Conservation (phyloP, 2,329 filamentous ascomycete species). For the Shiraia sp. region DNA sequence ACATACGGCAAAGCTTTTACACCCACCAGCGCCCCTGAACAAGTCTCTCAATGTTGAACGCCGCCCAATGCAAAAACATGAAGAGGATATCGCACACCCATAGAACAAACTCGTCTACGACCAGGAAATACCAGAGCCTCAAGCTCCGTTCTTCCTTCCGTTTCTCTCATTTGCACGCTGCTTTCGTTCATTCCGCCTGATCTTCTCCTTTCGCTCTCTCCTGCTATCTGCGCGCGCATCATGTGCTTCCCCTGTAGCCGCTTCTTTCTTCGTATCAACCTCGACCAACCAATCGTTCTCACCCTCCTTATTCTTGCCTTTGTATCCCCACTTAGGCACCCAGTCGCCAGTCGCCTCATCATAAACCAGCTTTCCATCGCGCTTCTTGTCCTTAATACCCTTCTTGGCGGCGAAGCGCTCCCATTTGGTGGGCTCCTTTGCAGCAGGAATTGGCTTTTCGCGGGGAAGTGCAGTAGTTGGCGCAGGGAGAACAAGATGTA, state of each 20-base stretch:
- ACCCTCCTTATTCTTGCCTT: conserved; percentile 82
- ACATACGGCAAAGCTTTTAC: too few relatives aligned
- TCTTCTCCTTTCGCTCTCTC: conserved; percentile 60
- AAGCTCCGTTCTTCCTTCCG: conserved; percentile 53
- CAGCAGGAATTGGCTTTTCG: conserved; percentile 85
- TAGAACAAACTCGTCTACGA: conserved; percentile 4
- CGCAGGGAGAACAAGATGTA: conserved; percentile 77
- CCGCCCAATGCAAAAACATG: conserved; percentile 35
- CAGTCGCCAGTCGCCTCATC: conserved; percentile 85
- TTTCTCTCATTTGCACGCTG: conserved; percentile 64
- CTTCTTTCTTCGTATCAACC: conserved; percentile 73
- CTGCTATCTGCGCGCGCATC: conserved; percentile 60
- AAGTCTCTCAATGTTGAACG: conserved; percentile 23
- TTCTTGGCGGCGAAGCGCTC: conserved; percentile 95
- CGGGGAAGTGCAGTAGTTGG: conserved; percentile 75
- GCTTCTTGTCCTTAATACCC: conserved; percentile 88
- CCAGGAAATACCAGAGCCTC: conserved; percentile 13
- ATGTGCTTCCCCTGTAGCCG: conserved; percentile 67
- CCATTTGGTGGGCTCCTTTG: conserved; percentile 89
- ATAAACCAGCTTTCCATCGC: conserved; percentile 79
- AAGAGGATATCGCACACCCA: conserved; percentile 15
- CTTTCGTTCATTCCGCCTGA: conserved; percentile 49
- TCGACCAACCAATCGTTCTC: conserved; percentile 90
- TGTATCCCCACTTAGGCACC: conserved; percentile 94
- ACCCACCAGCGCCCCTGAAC: conserved; percentile 13